Base-by-base conservation (phyloP, 768 basidiomycete genomes). In the Auricularia auricula-judae region DNA sequence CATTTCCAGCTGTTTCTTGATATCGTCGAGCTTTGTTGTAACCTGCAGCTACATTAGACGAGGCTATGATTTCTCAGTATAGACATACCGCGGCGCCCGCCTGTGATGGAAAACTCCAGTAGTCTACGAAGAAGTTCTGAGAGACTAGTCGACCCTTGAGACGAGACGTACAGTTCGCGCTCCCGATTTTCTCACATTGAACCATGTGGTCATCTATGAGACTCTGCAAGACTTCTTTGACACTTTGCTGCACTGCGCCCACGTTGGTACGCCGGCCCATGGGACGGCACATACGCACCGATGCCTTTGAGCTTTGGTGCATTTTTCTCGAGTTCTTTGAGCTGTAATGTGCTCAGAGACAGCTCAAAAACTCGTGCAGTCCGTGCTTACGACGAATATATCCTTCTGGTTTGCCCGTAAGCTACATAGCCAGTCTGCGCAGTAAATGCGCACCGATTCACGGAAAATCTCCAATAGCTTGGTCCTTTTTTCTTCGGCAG, bases 71-170 rank as follows among this genome's bases (percentile, higher is more conserved):
- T 29, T 29, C 29, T 29, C 29, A 29, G 29, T 29, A 47, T 7
- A 54, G 63, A 39, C 72, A 68, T 44, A 93, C 93, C 70, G 86
- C 80, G 7, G 87, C 84, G 3, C 93, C 93, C 58, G 85, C 83
- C 65, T 94, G 91, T 1, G 91, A 93, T 16, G 93, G 93, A 72
- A 97, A 96, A 70, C 91, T 91, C 94, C 94, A 97, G 74, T 91
- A 96, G 76, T 95, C 93, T 95, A 66, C 21, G 23, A 39, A 67
- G 65, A 58, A 63, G 64, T 53, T 56, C 65, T 61, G 35, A 5
- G 12, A 61, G 42, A 61, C 23, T 3, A 29, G 36, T 4, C 23
- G 23, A 29, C 33, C 16, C 18, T 14, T 42, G 4, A 14, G 7
- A 14, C 10, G 3, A 3, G 68, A 75, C 87, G 69, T 72, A 93